phyloP scores from a whole-genome alignment of 106 monocot genomes.

The Iris macrosiphon region DNA sequence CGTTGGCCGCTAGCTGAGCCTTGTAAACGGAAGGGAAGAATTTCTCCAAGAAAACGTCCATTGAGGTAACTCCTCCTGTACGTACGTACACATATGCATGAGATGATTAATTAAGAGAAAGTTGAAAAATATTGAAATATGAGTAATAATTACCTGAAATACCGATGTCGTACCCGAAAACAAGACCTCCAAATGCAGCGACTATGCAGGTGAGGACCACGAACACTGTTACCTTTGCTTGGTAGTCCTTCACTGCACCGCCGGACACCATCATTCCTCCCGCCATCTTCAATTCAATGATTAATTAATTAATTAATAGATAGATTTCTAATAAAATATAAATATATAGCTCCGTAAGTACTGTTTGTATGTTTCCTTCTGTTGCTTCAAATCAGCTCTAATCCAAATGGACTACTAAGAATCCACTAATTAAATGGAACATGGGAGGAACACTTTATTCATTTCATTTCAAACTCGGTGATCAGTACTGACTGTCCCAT shows the following conservation, averaged over 20 bases:
- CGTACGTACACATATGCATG: not conserved
- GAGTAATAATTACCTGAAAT: constrained; percentile 6
- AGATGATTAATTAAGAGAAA: not conserved
- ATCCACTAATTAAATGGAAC: no score
- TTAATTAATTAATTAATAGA: no score
- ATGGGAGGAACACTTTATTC: no score
- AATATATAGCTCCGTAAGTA: no score
- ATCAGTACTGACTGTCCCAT: no score
- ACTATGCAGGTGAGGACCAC: constrained; percentile 17
- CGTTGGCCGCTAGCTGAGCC: constrained; percentile 3
- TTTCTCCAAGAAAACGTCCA: constrained; percentile 21
- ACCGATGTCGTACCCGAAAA: constrained; percentile 9
- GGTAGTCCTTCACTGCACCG: constrained; percentile 3
- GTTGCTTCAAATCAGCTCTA: no score
- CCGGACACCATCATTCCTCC: constrained; percentile 2
- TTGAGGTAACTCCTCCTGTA: constrained; percentile 31
- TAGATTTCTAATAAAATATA: no score
- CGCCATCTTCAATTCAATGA: no score
- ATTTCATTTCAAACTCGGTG: no score
- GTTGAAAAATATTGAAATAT: not conserved
- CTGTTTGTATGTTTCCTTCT: no score
- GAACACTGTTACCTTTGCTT: constrained; percentile 15
- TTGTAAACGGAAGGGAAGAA: constrained; percentile 28
- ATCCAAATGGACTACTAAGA: no score
- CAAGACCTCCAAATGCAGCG: constrained; percentile 4